Evolutionary conservation across 148 eudicot species (phyloP), one percentile per base, ranked within the genome.

Genomic region (Talinum fruticosum): DNA sequence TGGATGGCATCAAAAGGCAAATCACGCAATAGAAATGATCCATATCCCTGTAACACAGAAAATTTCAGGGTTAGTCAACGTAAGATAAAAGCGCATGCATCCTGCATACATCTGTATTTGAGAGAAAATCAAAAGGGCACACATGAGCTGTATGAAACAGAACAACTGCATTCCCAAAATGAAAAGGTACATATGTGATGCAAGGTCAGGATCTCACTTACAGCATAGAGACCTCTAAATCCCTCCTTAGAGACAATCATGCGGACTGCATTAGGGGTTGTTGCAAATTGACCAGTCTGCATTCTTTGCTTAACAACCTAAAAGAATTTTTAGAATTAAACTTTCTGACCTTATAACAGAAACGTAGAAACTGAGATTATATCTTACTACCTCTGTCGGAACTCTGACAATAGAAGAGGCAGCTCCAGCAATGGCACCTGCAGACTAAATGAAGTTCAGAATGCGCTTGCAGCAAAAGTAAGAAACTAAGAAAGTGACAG

Each of bases 291-390:
- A 21, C 92, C 98, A 1, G 84, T 93, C 89, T 93, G 98, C 93
- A 93, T 91, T 84, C 98, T 85, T 83, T 93, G 98, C 87, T 93
- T 93, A 71, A 93, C 89, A 71, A 93, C 98, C 98, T 93, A 78
- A 15, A 79, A 79, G 66, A 37, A 16, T 64, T 29, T 38, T 72
- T 5, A 45, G 51, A 35, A 69, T 45, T 36, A 54, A 78, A 66
- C 26, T 66, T 44, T 44, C 75, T 44, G 57, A 29, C 49, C 24
- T 68, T 38, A 16, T 12, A 82, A 64, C 54, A 26, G 15, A 23
- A 37, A 33, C 8, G 14, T 30, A 65, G n/a, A 74, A 49, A 49
- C 28, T 35, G 41, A 66, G 74, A 81, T 57, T 24, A 54, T 72
- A 75, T 21, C 44, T 75, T 62, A 49, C 35, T 76, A 91, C 96